phyloP scores from a whole-genome alignment of 1,284 basidiomycete genomes.

The Puccinia coronata region DNA sequence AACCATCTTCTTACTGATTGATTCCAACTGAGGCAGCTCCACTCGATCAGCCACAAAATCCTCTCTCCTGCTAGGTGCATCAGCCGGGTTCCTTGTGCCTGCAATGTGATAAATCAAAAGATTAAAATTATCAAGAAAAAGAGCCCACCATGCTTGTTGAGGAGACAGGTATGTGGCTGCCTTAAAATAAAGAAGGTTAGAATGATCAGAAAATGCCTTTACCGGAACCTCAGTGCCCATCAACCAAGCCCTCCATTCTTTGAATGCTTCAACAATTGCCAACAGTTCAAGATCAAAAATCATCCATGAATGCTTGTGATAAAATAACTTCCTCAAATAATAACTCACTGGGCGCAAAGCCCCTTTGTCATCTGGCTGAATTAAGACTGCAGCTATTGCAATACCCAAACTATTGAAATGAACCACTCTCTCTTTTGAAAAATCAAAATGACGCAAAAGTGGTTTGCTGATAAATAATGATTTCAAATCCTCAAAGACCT shows the following conservation, averaged over 20 bases:
- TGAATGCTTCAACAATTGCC: not conserved
- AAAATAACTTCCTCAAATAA: not conserved
- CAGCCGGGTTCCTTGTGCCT: not conserved
- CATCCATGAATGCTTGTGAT: not conserved
- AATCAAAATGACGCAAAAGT: not conserved
- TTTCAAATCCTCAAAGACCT: not conserved
- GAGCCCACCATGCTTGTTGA: slow-evolving; percentile 6
- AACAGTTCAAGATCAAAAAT: slow-evolving; percentile 6
- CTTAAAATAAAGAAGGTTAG: not conserved
- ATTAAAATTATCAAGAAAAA: not conserved
- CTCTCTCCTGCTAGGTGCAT: not conserved
- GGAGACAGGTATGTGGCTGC: not conserved
- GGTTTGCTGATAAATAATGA: not conserved
- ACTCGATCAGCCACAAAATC: not conserved
- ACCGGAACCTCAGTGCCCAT: not conserved
- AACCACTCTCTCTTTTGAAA: not conserved
- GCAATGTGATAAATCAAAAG: not conserved
- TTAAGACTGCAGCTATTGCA: not conserved
- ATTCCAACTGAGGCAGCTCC: no score
- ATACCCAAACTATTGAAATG: not conserved
- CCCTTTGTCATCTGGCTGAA: not conserved
- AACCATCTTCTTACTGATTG: no score
- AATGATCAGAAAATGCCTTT: not conserved
- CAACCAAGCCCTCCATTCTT: slow-evolving; percentile 10
- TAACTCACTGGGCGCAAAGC: not conserved